A percentile compares a stretch with the other conserved stretches of the same genome.
Conservation (phyloP, 78 protist genomes). For the Chrysochromulina parva region DNA sequence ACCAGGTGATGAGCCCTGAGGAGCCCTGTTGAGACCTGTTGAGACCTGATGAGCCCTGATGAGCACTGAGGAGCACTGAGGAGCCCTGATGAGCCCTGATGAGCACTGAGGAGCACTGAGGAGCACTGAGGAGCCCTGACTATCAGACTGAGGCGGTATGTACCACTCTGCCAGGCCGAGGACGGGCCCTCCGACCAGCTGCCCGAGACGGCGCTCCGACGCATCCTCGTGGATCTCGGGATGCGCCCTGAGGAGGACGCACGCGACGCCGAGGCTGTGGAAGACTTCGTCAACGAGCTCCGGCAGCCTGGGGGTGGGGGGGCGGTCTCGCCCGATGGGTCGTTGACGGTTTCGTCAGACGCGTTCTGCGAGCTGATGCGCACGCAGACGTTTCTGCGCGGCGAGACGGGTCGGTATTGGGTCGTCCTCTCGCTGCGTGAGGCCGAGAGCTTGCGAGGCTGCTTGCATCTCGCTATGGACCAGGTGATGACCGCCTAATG, state of each 20-base stretch:
- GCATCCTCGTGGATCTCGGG: neutral
- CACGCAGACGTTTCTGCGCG: neutral
- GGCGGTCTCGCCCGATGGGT: too few relatives aligned
- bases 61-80: too few relatives aligned
- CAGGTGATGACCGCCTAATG: too few relatives aligned
- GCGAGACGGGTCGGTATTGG: neutral
- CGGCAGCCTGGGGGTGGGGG: neutral
- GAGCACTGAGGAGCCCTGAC: too few relatives aligned
- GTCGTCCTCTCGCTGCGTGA: slow-evolving; percentile 68
- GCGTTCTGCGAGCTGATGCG: neutral
- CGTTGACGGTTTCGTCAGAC: neutral
- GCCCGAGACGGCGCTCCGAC: neutral
- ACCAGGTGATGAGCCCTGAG: too few relatives aligned
- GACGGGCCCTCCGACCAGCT: too few relatives aligned
- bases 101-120: too few relatives aligned
- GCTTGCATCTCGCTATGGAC: slow-evolving; percentile 23
- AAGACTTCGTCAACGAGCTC: neutral
- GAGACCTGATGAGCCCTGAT: too few relatives aligned
- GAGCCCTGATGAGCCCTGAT: too few relatives aligned
- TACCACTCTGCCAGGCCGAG: too few relatives aligned
- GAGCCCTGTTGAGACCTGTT: too few relatives aligned
- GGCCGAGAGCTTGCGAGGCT: slow-evolving; percentile 68
- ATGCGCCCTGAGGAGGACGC: neutral
- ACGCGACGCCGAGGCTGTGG: neutral
- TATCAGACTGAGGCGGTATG: too few relatives aligned